Evolutionary conservation across 495 filamentous ascomycete species (phyloP).

Genomic region (Zalerion maritima): DNA sequence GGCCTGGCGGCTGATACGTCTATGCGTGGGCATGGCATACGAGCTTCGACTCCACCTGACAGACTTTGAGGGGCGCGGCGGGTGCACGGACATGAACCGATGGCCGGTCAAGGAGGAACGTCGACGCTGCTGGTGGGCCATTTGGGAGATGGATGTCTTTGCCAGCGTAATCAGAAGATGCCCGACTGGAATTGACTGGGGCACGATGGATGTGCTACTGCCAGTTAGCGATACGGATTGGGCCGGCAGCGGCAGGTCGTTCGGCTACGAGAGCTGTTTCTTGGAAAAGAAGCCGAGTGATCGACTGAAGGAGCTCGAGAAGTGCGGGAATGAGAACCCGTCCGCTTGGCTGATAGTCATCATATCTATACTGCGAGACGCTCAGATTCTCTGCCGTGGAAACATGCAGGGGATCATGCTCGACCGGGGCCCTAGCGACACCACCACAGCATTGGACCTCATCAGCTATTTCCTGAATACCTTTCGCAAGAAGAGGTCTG

Average conservation of each 20-base stretch:
- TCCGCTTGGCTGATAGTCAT: constrained; percentile 26
- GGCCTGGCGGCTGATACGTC: constrained; percentile 17
- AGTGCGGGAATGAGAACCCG: constrained; percentile 16
- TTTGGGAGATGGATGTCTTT: constrained; percentile 28
- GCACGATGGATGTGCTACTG: constrained; percentile 13
- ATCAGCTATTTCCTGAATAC: no score
- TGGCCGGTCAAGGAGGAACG: constrained; percentile 16
- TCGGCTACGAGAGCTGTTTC: constrained; percentile 14
- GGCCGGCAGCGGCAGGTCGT: no score
- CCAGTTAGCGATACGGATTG: constrained; percentile 17
- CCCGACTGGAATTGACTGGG: constrained; percentile 18
- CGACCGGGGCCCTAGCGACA: neutral
- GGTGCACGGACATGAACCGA: constrained; percentile 1
- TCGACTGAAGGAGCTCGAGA: constrained; percentile 17
- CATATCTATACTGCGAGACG: constrained; percentile 17
- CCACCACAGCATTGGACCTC: constrained; percentile 5
- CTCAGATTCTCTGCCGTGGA: constrained; percentile 10
- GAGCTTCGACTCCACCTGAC: constrained; percentile 17
- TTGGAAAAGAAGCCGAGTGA: constrained; percentile 11
- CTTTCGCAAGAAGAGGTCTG: no score
- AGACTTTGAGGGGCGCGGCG: constrained; percentile 7
- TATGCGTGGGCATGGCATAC: constrained; percentile 17
- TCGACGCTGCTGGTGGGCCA: constrained; percentile 21
- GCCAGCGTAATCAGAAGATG: constrained; percentile 18
- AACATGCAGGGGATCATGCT: no score